Evolutionary conservation across 441 rosid genomes (phyloP).

Genomic region (Manihot esculenta): DNA sequence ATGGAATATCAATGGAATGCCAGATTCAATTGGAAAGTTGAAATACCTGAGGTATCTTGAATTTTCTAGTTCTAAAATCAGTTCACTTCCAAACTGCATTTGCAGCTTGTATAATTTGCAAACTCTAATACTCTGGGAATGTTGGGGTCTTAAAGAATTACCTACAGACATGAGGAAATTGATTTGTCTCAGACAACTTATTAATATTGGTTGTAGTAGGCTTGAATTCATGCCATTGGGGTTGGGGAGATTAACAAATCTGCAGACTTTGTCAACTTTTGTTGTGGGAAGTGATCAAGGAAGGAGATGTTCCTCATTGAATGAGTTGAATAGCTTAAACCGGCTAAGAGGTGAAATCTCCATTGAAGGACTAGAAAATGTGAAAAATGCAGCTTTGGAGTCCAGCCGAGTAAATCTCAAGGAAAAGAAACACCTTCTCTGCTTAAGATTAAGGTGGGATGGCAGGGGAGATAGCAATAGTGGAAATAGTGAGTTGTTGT

Average conservation of each 20-base stretch:
- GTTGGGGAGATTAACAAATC: slow-evolving; percentile 19
- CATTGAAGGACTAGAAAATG: no score
- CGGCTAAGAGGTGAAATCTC: slow-evolving; percentile 12
- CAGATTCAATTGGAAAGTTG: slow-evolving; percentile 4
- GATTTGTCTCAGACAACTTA: slow-evolving; percentile 24
- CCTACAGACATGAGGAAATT: slow-evolving; percentile 18
- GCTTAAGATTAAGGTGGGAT: slow-evolving; percentile 16
- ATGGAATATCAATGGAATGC: background rate
- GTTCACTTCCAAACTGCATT: background rate
- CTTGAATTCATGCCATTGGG: slow-evolving; percentile 17
- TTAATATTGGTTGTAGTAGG: slow-evolving; percentile 2
- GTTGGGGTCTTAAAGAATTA: background rate
- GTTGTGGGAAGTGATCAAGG: background rate
- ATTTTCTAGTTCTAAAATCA: background rate
- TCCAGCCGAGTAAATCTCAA: slow-evolving; percentile 14
- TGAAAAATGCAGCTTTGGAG: no score
- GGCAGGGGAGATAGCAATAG: background rate
- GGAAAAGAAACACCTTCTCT: slow-evolving; percentile 16
- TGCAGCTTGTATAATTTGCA: background rate
- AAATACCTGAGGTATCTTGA: slow-evolving; percentile 16
- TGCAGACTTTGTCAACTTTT: slow-evolving; percentile 16
- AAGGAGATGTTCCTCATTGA: no score
- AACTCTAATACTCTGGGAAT: background rate
- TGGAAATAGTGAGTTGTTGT: no score
- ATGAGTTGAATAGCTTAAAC: slow-evolving; percentile 17